Percentiles rank a stretch among this genome's conserved stretches.
These are phyloP conservation scores for Primulina eburnea DNA, from an alignment of 257 asterid genomes.

Conservation along the genomic window DNA sequence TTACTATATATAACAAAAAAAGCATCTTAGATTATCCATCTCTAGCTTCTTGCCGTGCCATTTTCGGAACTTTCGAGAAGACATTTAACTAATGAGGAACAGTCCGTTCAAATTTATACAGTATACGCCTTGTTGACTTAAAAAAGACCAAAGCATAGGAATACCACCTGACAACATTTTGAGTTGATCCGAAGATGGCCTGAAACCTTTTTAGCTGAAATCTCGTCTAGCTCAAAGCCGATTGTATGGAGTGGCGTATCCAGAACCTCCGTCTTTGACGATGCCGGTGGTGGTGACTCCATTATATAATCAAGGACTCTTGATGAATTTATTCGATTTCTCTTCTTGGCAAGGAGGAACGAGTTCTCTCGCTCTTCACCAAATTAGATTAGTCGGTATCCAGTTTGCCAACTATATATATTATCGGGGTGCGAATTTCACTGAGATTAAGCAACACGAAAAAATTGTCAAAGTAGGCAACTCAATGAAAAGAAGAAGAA, in stretches of 20 bases:
- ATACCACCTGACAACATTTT: slow-evolving; percentile 63
- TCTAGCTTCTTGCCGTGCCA: not conserved
- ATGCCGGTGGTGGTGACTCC: slow-evolving; percentile 15
- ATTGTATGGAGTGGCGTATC: slow-evolving; percentile 58
- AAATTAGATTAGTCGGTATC: not conserved
- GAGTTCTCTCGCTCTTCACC: not conserved
- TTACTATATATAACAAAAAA: not conserved
- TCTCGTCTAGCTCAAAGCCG: slow-evolving; percentile 77
- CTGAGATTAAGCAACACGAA: not conserved
- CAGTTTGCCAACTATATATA: not conserved
- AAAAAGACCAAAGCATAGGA: not conserved
- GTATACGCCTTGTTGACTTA: not conserved
- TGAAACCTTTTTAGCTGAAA: slow-evolving; percentile 56
- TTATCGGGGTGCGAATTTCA: not conserved
- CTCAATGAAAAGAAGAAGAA: not conserved
- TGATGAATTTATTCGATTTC: not conserved
- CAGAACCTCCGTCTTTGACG: slow-evolving; percentile 40
- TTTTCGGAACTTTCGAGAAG: not conserved
- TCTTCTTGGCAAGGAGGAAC: not conserved
- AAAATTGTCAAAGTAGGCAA: not conserved
- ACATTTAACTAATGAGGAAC: not conserved
- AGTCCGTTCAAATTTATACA: not conserved
- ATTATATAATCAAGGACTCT: not conserved
- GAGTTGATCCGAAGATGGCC: slow-evolving; percentile 61
- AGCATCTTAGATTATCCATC: not conserved